Evolutionary conservation across 1,284 basidiomycete genomes (phyloP).

Genomic region (Bondarzewia mesenterica): DNA sequence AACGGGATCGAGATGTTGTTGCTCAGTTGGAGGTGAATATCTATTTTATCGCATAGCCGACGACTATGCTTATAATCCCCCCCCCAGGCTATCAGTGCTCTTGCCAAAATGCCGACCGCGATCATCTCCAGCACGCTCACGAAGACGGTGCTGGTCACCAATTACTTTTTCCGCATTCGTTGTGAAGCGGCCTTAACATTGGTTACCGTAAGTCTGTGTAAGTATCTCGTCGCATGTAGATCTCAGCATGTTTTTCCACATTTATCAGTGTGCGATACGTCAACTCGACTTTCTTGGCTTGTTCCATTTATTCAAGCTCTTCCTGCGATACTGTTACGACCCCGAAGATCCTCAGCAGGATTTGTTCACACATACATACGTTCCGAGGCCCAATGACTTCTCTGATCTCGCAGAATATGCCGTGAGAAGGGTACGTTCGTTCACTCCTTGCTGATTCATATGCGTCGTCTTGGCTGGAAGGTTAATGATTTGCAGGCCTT

Average conservation of each 20-base stretch:
- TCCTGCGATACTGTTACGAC: slow-evolving; percentile 89
- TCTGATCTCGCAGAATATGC: slow-evolving; percentile 90
- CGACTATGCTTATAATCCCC: no score
- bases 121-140: slow-evolving; percentile 92
- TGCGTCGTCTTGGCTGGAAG: slow-evolving; percentile 4
- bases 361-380: slow-evolving; percentile 76
- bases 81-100: slow-evolving; percentile 86
- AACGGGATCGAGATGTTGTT: slow-evolving; percentile 95
- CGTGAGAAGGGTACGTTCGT: slow-evolving; percentile 80
- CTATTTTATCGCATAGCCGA: no score
- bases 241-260: neutral
- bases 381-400: slow-evolving; percentile 92
- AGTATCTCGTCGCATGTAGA: neutral
- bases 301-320: slow-evolving; percentile 95
- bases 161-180: slow-evolving; percentile 96
- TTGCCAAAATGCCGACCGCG: slow-evolving; percentile 76
- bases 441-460: neutral
- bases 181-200: slow-evolving; percentile 90
- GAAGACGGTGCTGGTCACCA: slow-evolving; percentile 88
- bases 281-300: slow-evolving; percentile 82
- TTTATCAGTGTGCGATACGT: slow-evolving; percentile 70
- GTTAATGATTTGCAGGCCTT: slow-evolving; percentile 42
- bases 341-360: slow-evolving; percentile 73
- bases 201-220: slow-evolving; percentile 48
- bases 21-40: slow-evolving; percentile 85